phyloP scores from a whole-genome alignment of 805 yeast species.

The Hanseniaspora thailandica region DNA sequence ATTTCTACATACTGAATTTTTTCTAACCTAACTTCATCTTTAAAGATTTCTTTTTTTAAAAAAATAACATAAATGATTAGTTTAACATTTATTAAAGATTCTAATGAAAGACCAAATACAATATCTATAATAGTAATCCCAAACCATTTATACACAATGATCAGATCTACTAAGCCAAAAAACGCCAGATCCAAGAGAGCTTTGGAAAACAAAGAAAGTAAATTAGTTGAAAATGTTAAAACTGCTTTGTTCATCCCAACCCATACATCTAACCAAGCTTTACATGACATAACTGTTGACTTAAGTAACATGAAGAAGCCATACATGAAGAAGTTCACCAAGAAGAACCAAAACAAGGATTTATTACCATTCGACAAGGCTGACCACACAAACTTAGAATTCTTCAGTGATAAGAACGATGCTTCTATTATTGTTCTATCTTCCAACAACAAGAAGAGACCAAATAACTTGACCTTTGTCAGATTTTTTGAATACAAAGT shows the following conservation, averaged over 20 bases:
- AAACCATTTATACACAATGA: constrained; percentile 20
- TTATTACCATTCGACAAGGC: constrained; percentile 89
- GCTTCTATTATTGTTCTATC: constrained; percentile 70
- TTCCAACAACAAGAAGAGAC: constrained; percentile 79
- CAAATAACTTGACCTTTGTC: constrained; percentile 75
- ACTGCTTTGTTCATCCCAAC: constrained; percentile 89
- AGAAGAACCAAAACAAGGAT: constrained; percentile 53
- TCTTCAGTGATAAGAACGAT: constrained; percentile 91
- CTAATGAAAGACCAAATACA: no score
- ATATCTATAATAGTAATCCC: neutral
- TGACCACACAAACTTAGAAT: constrained; percentile 51
- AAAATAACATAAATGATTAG: neutral
- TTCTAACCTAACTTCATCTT: neutral
- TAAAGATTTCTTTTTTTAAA: neutral
- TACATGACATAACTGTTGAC: constrained; percentile 85
- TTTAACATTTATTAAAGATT: neutral
- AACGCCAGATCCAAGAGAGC: constrained; percentile 95
- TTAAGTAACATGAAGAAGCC: constrained; percentile 86
- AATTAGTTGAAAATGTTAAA: constrained; percentile 79
- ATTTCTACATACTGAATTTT: neutral
- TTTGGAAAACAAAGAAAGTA: constrained; percentile 75
- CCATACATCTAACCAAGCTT: constrained; percentile 57
- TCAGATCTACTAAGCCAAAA: constrained; percentile 63
- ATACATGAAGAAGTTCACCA: constrained; percentile 68
- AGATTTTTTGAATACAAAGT: constrained; percentile 84